Base-by-base conservation (phyloP, 2,329 filamentous ascomycete genomes). In the Gyromitra esculenta region DNA sequence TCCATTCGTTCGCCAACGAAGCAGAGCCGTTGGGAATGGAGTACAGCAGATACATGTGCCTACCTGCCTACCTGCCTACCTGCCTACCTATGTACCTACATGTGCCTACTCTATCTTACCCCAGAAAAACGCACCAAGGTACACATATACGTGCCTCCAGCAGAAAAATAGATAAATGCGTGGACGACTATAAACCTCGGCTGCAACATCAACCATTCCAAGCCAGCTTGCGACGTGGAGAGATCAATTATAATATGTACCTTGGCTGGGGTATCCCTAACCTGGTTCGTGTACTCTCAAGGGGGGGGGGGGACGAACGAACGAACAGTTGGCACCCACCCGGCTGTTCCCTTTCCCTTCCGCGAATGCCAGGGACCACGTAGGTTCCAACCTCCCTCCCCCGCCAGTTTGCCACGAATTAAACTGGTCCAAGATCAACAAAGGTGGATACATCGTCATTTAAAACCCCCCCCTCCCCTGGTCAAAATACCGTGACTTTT, bases 321-420 rank as follows among this genome's bases (percentile, higher is more conserved):
- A 37, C 35, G 72, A 65, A 70, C 66, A 75, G 66, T 75, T 75
- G 66, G 72, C 72, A 74, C 9, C 72, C 25, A 31, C 25, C 25
- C 25, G 65, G 72, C 54, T 74, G 72, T 57, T 57, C 15, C 56
- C 57, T 4, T 48, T 69, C 48, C 57, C 39, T 56, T 62, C 63
- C 63, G 63, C 63, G 54, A 54, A 56, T 71, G 59, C 66, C 59
- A 66, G 43, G 72, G 59, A 69, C 65, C 72, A 75, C 72, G 72
- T 75, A 75, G 45, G 57, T 71, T 13, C 35, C 31, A 68, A 48
- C 50, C 37, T 35, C 25, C 41, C 50, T 39, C 48, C 18, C 66
- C 54, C 54, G 57, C 35, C 43, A 13, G 45, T 52, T 18, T 63
- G 54, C 64, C 64, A 68, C 56, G 71, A 68, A 74, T 41, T 56